phyloP scores from a whole-genome alignment of 2,329 filamentous ascomycete genomes.

The Colletotrichum lupini region DNA sequence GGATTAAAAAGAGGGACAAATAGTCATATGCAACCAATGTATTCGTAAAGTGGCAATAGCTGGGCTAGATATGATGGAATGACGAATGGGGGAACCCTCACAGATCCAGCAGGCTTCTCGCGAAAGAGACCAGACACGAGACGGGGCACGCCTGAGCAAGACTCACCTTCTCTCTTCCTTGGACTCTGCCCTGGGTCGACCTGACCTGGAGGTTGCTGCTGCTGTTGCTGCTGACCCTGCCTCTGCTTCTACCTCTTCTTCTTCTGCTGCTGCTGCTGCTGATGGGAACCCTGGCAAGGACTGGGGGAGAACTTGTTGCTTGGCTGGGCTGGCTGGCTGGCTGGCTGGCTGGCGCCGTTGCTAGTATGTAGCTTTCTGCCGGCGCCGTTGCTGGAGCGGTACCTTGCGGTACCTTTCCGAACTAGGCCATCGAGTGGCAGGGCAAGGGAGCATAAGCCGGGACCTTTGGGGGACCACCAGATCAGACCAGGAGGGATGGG shows the following conservation, averaged over 20 bases:
- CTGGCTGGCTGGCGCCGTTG: not conserved
- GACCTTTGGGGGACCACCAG: slow-evolving; percentile 25
- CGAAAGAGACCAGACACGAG: not conserved
- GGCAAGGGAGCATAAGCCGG: slow-evolving; percentile 32
- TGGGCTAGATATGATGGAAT: slow-evolving; percentile 26
- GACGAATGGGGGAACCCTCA: not conserved
- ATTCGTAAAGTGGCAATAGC: slow-evolving; percentile 27
- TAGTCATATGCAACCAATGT: slow-evolving; percentile 19
- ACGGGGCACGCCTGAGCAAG: not conserved
- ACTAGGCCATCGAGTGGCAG: slow-evolving; percentile 21
- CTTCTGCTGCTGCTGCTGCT: not conserved
- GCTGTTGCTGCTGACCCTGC: too few species aligned
- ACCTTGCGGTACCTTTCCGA: slow-evolving; percentile 17
- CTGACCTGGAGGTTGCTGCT: too few species aligned
- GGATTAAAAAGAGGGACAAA: slow-evolving; percentile 29
- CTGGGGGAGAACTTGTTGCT: slow-evolving; percentile 20
- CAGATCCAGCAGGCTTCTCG: slow-evolving; percentile 21
- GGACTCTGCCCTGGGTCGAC: not conserved
- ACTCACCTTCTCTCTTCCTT: not conserved
- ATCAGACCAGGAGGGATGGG: slow-evolving; percentile 15
- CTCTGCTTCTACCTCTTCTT: not conserved
- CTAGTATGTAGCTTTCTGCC: not conserved
- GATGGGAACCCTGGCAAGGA: not conserved
- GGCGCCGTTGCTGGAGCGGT: slow-evolving; percentile 12
- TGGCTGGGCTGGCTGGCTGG: slow-evolving; percentile 7